Base-by-base conservation (phyloP, 768 basidiomycete genomes). In the Hortiboletus campestris region DNA sequence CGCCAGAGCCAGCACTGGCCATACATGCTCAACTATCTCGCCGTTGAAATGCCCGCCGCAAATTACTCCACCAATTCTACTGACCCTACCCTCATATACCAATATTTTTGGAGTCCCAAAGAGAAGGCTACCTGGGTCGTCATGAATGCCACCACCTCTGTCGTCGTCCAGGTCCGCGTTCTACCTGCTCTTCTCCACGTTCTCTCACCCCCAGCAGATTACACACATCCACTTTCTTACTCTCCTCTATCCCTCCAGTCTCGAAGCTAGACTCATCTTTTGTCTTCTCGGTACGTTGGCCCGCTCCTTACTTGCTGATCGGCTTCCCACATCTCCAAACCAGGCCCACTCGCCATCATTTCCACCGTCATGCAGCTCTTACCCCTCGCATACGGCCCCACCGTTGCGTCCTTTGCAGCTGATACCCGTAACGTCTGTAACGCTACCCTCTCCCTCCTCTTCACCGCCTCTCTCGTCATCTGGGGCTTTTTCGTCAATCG, bases 191-290 rank as follows among this genome's bases (percentile, higher is more conserved):
- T 16, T 22, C 35, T 29, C n/a, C 17, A 0, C n/a, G 3, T 29
- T 34, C 49, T 55, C 54, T 51, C 46, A 48, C 2, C 22, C 8
- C 14, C 49, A 17, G 1, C 66, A 98, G 93, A 89, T 94, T 47
- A 96, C 97, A 0, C 95, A 98, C 68, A 97, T 99, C 47, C 97
- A 98, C 71, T 98, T 98, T 72, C 79, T 99, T 51, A 96, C 97
- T 8, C 80, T 98, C 12, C 79, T 99, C 11, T 99, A 91, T 69
- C 97, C 97, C 8, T 98, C 96, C 20, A 76, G 81, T 25, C 80
- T 96, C 22, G 97, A 98, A 74, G 88, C 85, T 4, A 76, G 87
- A 34, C 82, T 99, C 38, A 93, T 99, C 45, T 88, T 93, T 65
- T 74, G 83, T 40, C 79, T 98, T 11, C 82, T 99, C 17, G 93